Percentiles rank a stretch among this genome's conserved stretches.
Conservation (phyloP, 2,329 filamentous ascomycete species). For the Leptoxyphium fumago region DNA sequence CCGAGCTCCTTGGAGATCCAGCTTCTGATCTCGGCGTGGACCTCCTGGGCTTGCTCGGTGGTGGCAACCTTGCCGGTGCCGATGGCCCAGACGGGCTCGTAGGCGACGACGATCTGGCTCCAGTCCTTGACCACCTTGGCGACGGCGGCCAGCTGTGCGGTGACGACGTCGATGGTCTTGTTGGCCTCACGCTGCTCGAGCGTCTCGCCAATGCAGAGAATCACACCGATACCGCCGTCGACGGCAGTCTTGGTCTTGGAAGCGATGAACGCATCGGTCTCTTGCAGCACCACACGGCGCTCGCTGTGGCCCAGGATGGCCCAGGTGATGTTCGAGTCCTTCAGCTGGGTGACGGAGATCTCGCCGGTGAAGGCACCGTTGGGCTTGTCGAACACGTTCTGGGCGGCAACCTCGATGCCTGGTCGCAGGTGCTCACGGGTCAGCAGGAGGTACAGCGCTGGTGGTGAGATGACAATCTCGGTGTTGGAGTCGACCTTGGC, state of each 20-base stretch:
- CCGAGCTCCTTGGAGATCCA: constrained; percentile 70
- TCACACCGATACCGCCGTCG: constrained; percentile 75
- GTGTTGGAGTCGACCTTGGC: constrained; percentile 57
- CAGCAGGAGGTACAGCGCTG: constrained; percentile 77
- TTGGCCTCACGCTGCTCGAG: constrained; percentile 78
- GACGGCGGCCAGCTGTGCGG: constrained; percentile 70
- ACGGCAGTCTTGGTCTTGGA: constrained; percentile 89
- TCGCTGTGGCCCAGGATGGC: constrained; percentile 88
- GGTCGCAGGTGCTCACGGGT: constrained; percentile 63
- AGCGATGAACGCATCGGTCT: constrained; percentile 71
- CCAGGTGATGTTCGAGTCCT: constrained; percentile 81
- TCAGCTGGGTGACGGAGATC: constrained; percentile 81
- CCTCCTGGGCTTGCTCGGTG: constrained; percentile 82
- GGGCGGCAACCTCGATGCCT: constrained; percentile 73
- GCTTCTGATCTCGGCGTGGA: constrained; percentile 77
- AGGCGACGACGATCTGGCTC: constrained; percentile 89
- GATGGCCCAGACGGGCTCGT: constrained; percentile 93
- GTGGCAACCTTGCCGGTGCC: constrained; percentile 90
- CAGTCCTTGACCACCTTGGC: constrained; percentile 70
- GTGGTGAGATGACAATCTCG: constrained; percentile 93
- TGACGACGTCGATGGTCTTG: constrained; percentile 77
- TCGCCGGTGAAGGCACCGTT: constrained; percentile 96
- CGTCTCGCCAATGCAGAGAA: constrained; percentile 95
- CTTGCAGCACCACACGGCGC: constrained; percentile 76
- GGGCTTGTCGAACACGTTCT: constrained; percentile 84